Evolutionary conservation across 2,329 filamentous ascomycete genomes (phyloP).

Genomic region (Colletotrichum trifolii): DNA sequence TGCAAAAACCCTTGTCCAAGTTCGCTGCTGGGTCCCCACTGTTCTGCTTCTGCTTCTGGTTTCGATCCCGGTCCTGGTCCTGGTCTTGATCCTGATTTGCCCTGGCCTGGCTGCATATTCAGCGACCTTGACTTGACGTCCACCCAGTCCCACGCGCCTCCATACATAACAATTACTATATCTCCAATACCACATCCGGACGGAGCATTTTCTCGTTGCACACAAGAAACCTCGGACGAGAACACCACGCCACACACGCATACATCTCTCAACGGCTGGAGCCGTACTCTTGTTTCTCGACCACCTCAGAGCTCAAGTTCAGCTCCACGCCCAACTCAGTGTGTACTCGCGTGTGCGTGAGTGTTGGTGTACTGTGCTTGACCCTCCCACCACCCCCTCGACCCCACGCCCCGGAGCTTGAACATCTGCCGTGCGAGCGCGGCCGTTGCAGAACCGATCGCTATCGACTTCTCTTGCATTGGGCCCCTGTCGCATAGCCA

Average conservation of each 20-base stretch:
- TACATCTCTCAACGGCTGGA: slow-evolving; percentile 33
- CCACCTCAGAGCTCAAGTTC: slow-evolving; percentile 25
- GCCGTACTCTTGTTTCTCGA: slow-evolving; percentile 20
- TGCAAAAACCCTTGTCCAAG: slow-evolving; percentile 10
- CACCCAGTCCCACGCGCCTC: too few species aligned
- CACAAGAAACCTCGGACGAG: slow-evolving; percentile 27
- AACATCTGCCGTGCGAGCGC: slow-evolving; percentile 27
- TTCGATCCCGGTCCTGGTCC: slow-evolving; percentile 31
- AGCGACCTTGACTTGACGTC: slow-evolving; percentile 10
- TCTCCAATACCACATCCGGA: slow-evolving; percentile 30
- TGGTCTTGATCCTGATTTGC: slow-evolving; percentile 23
- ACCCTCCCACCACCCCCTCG: slow-evolving; percentile 21
- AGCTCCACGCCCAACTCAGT: slow-evolving; percentile 13
- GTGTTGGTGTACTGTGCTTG: slow-evolving; percentile 24
- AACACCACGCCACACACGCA: slow-evolving; percentile 2
- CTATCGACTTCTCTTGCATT: slow-evolving; percentile 1
- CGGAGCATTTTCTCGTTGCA: slow-evolving; percentile 19
- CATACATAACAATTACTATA: slow-evolving; percentile 25
- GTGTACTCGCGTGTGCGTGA: slow-evolving; percentile 20
- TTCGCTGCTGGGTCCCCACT: background rate
- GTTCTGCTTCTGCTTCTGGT: slow-evolving; percentile 22
- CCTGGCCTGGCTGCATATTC: slow-evolving; percentile 34
- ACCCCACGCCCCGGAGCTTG: slow-evolving; percentile 18
- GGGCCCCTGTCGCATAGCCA: slow-evolving; percentile 22
- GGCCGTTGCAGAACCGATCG: slow-evolving; percentile 5